Conservation (phyloP, 495 filamentous ascomycete species). For the Daldinia concentrica region DNA sequence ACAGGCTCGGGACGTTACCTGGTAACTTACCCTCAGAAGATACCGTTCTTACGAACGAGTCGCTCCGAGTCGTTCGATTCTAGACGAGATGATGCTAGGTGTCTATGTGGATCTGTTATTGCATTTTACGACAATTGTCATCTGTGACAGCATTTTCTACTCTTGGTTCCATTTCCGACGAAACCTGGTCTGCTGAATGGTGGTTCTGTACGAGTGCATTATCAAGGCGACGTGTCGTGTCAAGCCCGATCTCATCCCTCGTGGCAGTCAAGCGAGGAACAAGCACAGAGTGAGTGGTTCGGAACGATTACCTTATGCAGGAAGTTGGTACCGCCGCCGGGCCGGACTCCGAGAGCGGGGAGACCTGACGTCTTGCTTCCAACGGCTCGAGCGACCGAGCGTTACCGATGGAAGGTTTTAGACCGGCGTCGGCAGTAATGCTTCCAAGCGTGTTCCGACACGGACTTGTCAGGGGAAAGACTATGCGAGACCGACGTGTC, state of each 20-base stretch:
- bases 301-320: conserved; percentile 18
- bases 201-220: conserved; percentile 1
- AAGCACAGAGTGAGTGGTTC: conserved; percentile 9
- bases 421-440: conserved; percentile 3
- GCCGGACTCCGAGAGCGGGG: conserved; percentile 35
- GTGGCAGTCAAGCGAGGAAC: conserved; percentile 1
- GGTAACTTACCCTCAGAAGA: not conserved
- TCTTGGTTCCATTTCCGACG: not conserved
- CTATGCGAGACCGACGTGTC: not conserved
- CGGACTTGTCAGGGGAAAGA: not conserved
- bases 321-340: conserved; percentile 18
- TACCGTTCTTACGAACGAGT: not conserved
- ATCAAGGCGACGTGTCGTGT: not conserved
- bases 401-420: conserved; percentile 3
- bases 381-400: conserved; percentile 22
- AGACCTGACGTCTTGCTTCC: conserved; percentile 15
- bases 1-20: not conserved
- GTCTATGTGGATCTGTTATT: not conserved
- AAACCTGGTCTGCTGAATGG: not conserved
- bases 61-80: not conserved
- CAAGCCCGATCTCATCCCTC: not conserved
- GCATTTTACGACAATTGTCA: not conserved
- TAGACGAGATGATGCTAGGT: not conserved
- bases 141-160: not conserved
- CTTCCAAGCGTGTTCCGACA: not conserved